These are phyloP conservation scores for Diophrys appendiculata DNA, from an alignment of 73 alveolate genomes.

Conservation along the genomic window DNA sequence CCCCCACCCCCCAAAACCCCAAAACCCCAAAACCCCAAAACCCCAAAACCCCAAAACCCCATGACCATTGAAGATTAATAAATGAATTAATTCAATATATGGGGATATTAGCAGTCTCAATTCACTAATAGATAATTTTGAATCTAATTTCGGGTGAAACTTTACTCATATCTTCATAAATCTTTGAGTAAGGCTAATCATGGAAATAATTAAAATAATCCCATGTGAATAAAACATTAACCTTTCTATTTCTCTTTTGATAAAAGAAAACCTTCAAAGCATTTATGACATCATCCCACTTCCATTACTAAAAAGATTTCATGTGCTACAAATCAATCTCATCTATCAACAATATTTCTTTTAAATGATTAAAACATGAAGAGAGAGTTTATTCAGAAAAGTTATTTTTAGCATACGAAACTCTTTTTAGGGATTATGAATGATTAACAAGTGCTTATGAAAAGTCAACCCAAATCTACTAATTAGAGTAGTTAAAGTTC, in stretches of 20 bases:
- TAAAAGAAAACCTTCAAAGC: conserved; percentile 1
- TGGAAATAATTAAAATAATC: neutral
- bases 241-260: neutral
- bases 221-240: neutral
- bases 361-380: neutral
- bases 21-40: too few species aligned
- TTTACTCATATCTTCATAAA: neutral
- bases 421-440: neutral
- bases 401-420: neutral
- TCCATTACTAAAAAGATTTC: neutral
- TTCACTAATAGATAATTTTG: neutral
- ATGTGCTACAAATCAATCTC: neutral
- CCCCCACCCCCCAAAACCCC: too few species aligned
- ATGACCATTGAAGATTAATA: too few species aligned
- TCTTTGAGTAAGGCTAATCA: neutral
- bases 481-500: neutral
- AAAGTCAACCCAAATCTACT: neutral
- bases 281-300: neutral
- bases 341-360: neutral
- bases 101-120: too few species aligned
- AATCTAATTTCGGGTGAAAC: conserved; percentile 3
- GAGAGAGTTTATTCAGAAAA: neutral
- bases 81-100: too few species aligned
- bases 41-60: too few species aligned
- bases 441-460: neutral